Conservation (phyloP, 2,329 filamentous ascomycete genomes). For the Botryotinia convoluta region DNA sequence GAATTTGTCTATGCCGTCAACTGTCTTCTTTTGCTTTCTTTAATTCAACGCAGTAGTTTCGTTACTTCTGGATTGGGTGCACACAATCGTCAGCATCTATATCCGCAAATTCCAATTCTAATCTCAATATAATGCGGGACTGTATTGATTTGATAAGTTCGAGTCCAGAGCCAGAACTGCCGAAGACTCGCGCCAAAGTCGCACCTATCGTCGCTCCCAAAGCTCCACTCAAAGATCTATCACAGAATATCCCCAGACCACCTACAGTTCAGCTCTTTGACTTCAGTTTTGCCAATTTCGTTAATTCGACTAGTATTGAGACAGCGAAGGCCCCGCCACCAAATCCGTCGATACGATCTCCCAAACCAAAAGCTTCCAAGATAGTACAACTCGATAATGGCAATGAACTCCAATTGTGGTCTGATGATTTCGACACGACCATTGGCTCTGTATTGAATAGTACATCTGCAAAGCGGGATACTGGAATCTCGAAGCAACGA, state of each 20-base stretch:
- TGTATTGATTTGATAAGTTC: conserved; percentile 12
- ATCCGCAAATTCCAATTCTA: not conserved
- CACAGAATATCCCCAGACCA: not conserved
- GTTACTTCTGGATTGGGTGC: not conserved
- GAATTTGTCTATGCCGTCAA: not conserved
- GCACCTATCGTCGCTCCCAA: not conserved
- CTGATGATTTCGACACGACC: conserved; percentile 44
- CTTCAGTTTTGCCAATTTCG: not conserved
- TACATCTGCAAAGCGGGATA: not conserved
- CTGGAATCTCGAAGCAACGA: not conserved
- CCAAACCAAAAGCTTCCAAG: not conserved
- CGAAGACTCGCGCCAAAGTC: conserved; percentile 1
- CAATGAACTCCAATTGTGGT: conserved; percentile 7
- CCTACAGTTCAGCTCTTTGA: not conserved
- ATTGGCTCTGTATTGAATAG: conserved; percentile 23
- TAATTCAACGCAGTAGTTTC: not conserved
- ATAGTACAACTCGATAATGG: not conserved
- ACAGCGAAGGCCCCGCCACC: not conserved
- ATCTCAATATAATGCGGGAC: not conserved
- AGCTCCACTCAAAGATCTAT: not conserved
- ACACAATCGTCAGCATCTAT: not conserved
- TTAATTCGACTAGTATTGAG: not conserved
- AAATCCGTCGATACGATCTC: not conserved
- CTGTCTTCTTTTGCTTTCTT: not conserved
- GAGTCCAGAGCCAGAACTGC: conserved; percentile 13